Evolutionary conservation across 2,329 filamentous ascomycete species (phyloP).

Genomic region (Ceratocystiopsis sp.): DNA sequence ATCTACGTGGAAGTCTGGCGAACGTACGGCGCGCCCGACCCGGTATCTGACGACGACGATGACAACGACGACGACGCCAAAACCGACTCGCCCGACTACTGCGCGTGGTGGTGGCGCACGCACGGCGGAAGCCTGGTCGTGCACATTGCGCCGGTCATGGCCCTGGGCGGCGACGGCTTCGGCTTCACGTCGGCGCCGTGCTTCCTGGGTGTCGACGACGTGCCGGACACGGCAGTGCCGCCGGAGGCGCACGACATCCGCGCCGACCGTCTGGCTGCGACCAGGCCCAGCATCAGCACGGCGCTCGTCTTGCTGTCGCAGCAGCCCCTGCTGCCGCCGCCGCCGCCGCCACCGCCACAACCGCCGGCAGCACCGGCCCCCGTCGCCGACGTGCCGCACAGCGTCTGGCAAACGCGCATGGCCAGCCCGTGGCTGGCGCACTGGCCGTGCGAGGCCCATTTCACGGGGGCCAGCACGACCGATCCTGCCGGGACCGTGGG

Average conservation of each 20-base stretch:
- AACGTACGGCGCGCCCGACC: not conserved
- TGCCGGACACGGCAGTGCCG: not conserved
- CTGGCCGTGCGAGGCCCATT: slow-evolving; percentile 3
- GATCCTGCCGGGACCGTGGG: not conserved
- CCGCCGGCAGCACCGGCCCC: too few species aligned
- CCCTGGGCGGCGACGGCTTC: not conserved
- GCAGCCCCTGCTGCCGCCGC: too few species aligned
- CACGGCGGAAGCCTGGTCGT: not conserved
- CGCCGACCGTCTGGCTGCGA: too few species aligned
- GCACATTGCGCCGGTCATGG: slow-evolving; percentile 1
- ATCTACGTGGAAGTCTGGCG: slow-evolving; percentile 16
- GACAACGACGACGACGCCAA: not conserved
- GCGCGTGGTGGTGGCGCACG: not conserved
- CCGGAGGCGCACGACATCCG: too few species aligned
- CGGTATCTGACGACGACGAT: not conserved
- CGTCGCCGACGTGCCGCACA: not conserved
- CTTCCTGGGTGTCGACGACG: not conserved
- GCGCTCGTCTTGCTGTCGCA: too few species aligned
- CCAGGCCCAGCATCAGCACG: too few species aligned
- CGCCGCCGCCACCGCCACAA: too few species aligned
- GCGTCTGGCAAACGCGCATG: slow-evolving; percentile 1
- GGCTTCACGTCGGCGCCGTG: not conserved
- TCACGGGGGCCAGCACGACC: not conserved
- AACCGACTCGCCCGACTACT: not conserved
- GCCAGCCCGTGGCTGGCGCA: slow-evolving; percentile 2